Evolutionary conservation across 768 basidiomycete genomes (phyloP).

Genomic region (Lentinula lateritia): DNA sequence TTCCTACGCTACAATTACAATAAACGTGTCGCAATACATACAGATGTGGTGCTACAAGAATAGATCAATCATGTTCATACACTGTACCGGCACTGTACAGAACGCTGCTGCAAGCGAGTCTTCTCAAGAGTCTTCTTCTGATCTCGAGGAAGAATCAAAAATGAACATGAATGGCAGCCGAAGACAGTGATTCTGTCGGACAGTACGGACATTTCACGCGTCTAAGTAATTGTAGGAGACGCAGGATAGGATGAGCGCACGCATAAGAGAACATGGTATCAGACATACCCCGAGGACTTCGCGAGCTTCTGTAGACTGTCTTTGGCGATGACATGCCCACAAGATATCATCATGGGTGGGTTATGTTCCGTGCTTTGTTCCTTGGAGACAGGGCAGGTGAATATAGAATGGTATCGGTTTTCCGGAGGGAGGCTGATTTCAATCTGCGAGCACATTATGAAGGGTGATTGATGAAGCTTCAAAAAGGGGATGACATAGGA

Average conservation of each 20-base stretch:
- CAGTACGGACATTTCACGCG: slow-evolving; percentile 97
- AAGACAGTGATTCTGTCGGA: slow-evolving; percentile 67
- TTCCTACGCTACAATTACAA: too few species aligned
- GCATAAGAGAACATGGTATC: slow-evolving; percentile 9
- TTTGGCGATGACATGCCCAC: slow-evolving; percentile 92
- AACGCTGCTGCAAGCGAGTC: background rate
- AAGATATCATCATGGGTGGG: slow-evolving; percentile 96
- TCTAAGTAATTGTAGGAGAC: slow-evolving; percentile 30
- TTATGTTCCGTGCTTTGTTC: slow-evolving; percentile 92
- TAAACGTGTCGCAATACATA: too few species aligned
- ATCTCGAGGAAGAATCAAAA: slow-evolving; percentile 35
- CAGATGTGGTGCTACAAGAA: too few species aligned
- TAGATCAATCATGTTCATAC: too few species aligned
- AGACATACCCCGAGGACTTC: slow-evolving; percentile 64
- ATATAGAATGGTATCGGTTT: slow-evolving; percentile 94
- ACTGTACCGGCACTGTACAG: too few species aligned
- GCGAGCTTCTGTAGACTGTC: slow-evolving; percentile 88
- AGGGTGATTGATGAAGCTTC: background rate
- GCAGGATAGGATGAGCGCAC: slow-evolving; percentile 4
- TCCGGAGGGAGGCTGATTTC: slow-evolving; percentile 85
- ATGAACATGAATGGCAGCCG: slow-evolving; percentile 55
- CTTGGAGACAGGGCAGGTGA: slow-evolving; percentile 96
- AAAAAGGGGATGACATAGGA: background rate
- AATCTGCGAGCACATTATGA: slow-evolving; percentile 49
- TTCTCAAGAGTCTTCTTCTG: background rate